Evolutionary conservation across 352 stramenopile species (phyloP).

Genomic region (Globisporangium ultimum): DNA sequence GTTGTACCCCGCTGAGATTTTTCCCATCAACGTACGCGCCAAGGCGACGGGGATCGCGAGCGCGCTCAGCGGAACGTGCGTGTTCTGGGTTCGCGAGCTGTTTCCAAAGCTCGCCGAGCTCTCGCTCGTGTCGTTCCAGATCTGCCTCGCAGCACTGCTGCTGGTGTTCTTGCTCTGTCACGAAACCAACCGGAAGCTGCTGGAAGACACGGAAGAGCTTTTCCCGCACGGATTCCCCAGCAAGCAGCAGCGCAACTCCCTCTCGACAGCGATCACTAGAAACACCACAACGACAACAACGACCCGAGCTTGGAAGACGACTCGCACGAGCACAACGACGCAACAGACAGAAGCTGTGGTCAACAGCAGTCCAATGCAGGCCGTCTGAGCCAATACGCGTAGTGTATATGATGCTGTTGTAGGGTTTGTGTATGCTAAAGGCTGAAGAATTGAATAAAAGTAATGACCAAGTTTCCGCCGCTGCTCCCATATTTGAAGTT

Average conservation of each 20-base stretch:
- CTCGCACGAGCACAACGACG: no score
- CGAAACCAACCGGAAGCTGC: constrained; percentile 43
- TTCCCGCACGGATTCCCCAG: constrained; percentile 33
- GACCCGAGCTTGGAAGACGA: no score
- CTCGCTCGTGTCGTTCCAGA: not conserved
- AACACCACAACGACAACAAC: not conserved
- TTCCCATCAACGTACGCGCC: constrained; percentile 43
- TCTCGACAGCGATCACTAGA: constrained; percentile 3
- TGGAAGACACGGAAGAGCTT: constrained; percentile 58
- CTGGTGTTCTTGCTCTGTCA: constrained; percentile 50
- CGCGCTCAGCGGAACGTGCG: constrained; percentile 21
- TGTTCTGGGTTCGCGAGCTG: constrained; percentile 13
- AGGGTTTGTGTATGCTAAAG: no score
- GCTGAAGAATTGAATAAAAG: no score
- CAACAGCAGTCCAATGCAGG: no score
- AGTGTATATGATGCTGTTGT: no score
- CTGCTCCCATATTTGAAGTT: no score
- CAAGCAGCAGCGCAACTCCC: constrained; percentile 17
- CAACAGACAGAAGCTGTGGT: no score
- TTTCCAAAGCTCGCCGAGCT: constrained; percentile 11
- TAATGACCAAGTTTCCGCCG: no score
- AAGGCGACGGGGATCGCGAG: constrained; percentile 40
- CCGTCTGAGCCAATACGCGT: no score
- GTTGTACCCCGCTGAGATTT: constrained; percentile 59
- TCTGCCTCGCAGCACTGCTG: constrained; percentile 21